Conservation (phyloP, 805 yeast species). For the Naumovozyma castellii region DNA sequence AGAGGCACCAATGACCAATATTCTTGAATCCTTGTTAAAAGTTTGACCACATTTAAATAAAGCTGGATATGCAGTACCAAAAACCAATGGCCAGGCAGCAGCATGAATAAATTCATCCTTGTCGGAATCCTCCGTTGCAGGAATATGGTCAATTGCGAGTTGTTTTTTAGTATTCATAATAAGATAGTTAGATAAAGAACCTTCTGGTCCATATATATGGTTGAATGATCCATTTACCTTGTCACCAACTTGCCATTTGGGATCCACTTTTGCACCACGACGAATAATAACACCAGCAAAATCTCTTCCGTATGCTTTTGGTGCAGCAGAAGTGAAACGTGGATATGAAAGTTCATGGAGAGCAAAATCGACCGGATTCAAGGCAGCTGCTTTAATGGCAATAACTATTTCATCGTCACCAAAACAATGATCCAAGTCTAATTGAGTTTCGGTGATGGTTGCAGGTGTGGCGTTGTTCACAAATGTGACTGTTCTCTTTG, state of each 20-base stretch:
- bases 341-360: conserved; percentile 10
- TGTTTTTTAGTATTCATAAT: conserved; percentile 28
- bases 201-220: conserved; percentile 20
- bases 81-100: conserved; percentile 55
- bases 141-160: conserved; percentile 28
- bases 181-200: conserved; percentile 39
- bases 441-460: conserved; percentile 9
- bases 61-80: conserved; percentile 50
- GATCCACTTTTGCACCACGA: conserved; percentile 14
- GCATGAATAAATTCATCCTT: conserved; percentile 13
- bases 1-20: conserved; percentile 65
- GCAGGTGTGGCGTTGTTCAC: conserved; percentile 15
- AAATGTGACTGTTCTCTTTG: conserved; percentile 20
- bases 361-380: conserved; percentile 26
- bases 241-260: conserved; percentile 13
- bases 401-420: conserved; percentile 21
- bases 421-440: conserved; percentile 21
- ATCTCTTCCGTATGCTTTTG: conserved; percentile 20
- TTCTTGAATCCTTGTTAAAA: conserved; percentile 37
- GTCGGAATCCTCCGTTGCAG: neutral
- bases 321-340: conserved; percentile 4
- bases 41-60: conserved; percentile 26
- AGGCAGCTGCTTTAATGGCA: conserved; percentile 23
- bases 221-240: conserved; percentile 12
- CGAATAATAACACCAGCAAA: conserved; percentile 20